Base-by-base conservation (phyloP, 805 yeast genomes). In the Candida ficus region DNA sequence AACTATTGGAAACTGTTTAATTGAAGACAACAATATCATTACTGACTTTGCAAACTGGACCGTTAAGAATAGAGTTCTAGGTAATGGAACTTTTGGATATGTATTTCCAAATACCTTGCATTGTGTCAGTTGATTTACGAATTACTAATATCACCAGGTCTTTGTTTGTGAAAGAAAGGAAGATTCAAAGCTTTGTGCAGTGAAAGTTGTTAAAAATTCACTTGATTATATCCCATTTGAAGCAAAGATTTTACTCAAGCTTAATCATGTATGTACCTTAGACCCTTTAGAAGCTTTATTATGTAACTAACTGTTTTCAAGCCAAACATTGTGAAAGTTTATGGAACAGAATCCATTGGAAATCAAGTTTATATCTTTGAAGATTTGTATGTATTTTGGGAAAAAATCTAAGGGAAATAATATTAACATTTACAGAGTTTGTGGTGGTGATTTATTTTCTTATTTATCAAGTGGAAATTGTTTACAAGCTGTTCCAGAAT, bases 371-470 rank as follows among this genome's bases (percentile, higher is more conserved):
- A 67, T 39, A 70, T 75, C 13, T 70, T 72, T 48, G 73, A 74
- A 49, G 77, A 73, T 44, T 52, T 72, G 48, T 52, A 37, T 28
- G 54, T 46, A 23, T 12, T 13, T 16, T 9, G 13, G 13, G 5
- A 27, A 13, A 9, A 6, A 14, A 9, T 14, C n/a, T n/a, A n/a
- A n/a, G n/a, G n/a, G n/a, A n/a, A n/a, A n/a, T n/a, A n/a, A 22
- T 22, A 22, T 20, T 33, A 33, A 33, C 12, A 17, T 16, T 18
- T 2, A 9, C 33, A 52, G 61, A 29, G 57, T 70, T 2, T 66
- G 74, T 40, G 83, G 83, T 1, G 83, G 83, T 2, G 83, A 78
- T 46, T 57, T 77, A 13, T 76, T 76, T 46, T 73, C 80, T 2
- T 77, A 75, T 46, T 51, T 77, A n/a, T 63, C 71, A 0, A 60